Conservation (phyloP, 228 moss, liverwort and hornwort species). For the Sphagnum magellanicum region DNA sequence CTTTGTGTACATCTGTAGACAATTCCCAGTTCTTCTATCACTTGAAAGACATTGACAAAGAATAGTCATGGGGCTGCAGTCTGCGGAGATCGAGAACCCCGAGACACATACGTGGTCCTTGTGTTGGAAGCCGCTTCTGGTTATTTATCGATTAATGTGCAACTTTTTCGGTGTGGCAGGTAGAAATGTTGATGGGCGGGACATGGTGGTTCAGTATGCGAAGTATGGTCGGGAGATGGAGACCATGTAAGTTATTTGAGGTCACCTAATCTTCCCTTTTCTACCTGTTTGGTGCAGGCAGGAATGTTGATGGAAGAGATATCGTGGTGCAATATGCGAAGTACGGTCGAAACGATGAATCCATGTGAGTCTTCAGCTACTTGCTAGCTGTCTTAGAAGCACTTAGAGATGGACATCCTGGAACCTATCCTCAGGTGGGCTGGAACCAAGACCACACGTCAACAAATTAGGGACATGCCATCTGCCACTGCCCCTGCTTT, state of each 20-base stretch:
- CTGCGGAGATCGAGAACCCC: too few species aligned
- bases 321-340: constrained; percentile 96
- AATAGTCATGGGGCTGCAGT: too few species aligned
- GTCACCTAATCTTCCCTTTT: constrained; percentile 11
- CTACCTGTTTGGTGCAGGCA: constrained; percentile 46
- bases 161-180: constrained; percentile 25
- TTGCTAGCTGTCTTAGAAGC: constrained; percentile 1
- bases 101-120: too few species aligned
- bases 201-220: constrained; percentile 47
- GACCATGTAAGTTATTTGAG: constrained; percentile 20
- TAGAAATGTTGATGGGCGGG: constrained; percentile 43
- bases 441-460: not conserved
- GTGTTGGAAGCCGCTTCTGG: too few species aligned
- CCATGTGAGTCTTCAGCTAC: constrained; percentile 71
- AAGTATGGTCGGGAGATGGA: constrained; percentile 41
- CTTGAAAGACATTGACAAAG: too few species aligned
- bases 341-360: constrained; percentile 92
- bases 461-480: too few species aligned
- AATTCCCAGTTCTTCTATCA: too few species aligned
- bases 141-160: not conserved
- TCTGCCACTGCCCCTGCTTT: too few species aligned
- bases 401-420: not conserved
- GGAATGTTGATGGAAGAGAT: constrained; percentile 95
- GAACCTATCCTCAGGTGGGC: not conserved
- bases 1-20: too few species aligned